A percentile compares a stretch with the other conserved stretches of the same genome.
phyloP scores from a whole-genome alignment of 208 protist genomes.

The Kentomonas sorsogonicus region DNA sequence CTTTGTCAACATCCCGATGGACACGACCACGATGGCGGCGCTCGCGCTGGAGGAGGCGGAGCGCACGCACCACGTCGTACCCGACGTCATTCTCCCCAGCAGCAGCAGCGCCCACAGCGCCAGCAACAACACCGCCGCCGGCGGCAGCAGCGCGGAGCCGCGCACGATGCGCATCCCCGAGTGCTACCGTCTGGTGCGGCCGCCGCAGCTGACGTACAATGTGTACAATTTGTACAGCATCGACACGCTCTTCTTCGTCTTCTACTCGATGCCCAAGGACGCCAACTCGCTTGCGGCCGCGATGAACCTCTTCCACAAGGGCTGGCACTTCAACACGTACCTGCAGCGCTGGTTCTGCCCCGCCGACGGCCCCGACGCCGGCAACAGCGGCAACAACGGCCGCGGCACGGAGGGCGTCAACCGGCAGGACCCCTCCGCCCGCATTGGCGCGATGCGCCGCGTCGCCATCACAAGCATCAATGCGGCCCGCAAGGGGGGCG shows the following conservation, averaged over 20 bases:
- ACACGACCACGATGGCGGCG: constrained; percentile 68
- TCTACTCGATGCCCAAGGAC: constrained; percentile 98
- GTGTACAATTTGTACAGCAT: constrained; percentile 89
- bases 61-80: no score
- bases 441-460: no score
- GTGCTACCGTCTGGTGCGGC: constrained; percentile 74
- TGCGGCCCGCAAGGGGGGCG: no score
- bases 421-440: no score
- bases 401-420: no score
- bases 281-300: constrained; percentile 93
- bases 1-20: no score
- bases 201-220: constrained; percentile 67
- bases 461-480: no score
- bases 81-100: no score
- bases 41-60: constrained; percentile 52
- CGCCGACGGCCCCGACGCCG: neutral
- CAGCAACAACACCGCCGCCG: no score
- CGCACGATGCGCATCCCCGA: constrained; percentile 75
- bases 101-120: no score
- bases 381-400: neutral
- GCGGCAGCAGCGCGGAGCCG: no score
- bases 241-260: constrained; percentile 98
- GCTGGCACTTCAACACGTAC: constrained; percentile 88
- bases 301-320: constrained; percentile 84
- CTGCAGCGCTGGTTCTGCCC: constrained; percentile 63